Evolutionary conservation across 257 asterid genomes (phyloP), one percentile per base, ranked within the genome.

Genomic region (Capsicum chinense): DNA sequence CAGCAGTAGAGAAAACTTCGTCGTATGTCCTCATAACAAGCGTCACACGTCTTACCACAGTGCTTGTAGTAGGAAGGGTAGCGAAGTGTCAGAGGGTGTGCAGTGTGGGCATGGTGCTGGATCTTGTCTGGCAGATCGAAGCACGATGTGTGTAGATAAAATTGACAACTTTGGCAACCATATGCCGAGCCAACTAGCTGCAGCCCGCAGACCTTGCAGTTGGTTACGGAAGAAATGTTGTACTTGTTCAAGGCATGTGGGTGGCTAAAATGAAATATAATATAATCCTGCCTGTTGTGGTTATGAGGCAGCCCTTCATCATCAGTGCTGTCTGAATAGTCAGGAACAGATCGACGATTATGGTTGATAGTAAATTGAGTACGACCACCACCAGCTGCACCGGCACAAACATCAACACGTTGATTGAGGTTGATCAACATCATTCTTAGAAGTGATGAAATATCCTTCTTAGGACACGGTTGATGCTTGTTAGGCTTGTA

Each of bases 1-100:
- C 79, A 70, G n/a, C 56, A 70, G 35, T 70, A 70, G 8, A 70
- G 56, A 70, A 70, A 70, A 9, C 56, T 70, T 70, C 7, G 56
- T 0, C 6, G 9, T 2, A 70, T 70, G 14, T 5, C 7, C 9
- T 70, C 56, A 42, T 15, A 42, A 70, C 79, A 70, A 17, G 79
- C 56, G 8, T 70, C 16, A 42, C 79, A 70, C 2, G 16, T 0
- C 54, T 70, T 70, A 7, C 16, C 37, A 4, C 79, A 70, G 26
- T 70, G 54, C 56, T 70, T 70, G 79, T 70, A 70, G 79, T 70
- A 70, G 35, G 79, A 17, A 0, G 56, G 79, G 54, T 70, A 42
- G 4, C 79, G 79, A 9, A 70, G 79, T 3, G 79, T 70, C 35
- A 70, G 7, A 42, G 79, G 79, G 21, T 70, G 79, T 39, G 35